Base-by-base conservation (phyloP, 2,329 filamentous ascomycete genomes). In the Talaromyces sp. region DNA sequence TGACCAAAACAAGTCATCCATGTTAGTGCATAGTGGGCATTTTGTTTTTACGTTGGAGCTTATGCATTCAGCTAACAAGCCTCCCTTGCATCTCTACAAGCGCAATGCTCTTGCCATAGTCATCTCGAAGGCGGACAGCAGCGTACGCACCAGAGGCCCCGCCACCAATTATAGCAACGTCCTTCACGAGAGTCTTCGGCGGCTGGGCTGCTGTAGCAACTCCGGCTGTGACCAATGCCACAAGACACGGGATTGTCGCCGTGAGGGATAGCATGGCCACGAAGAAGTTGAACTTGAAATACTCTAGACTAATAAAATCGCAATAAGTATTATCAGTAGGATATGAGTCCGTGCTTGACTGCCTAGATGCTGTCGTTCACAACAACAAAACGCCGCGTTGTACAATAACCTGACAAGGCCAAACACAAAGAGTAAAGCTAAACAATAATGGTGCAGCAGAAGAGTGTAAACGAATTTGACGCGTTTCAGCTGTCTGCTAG, bases 151-250 rank as follows among this genome's bases (percentile, higher is more conserved):
- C 75, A 12, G 68, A 65, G 5, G 73, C 68, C 14, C 75, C 75
- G 16, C 73, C 75, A 1, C 75, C 75, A 30, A 77, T 67, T 12
- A 78, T 66, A 50, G 63, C 66, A 28, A 77, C 68, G 64, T 77
- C 74, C n/a, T 67, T 67, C 34, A 63, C 60, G 28, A 70, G 59
- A 12, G 66, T 64, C 10, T 68, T 57, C 6, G 54, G 30, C 28
- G 18, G 52, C 10, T 36, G 14, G 18, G 27, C n/a, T 51, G 40
- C 42, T 30, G 42, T 34, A 18, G 53, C 18, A 18, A 44, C 6
- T 8, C 42, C 18, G 6, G 54, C n/a, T 28, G 54, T 40, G 40
- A 16, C 23, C 10, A 40, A 7, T 27, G 18, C 14, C 30, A 10
- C 30, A 5, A 40, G 31, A 5, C 42, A 44, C 7, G n/a, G 4